These are phyloP conservation scores for Discostella pseudostelligera DNA, from an alignment of 108 stramenopile genomes.

Conservation along the genomic window DNA sequence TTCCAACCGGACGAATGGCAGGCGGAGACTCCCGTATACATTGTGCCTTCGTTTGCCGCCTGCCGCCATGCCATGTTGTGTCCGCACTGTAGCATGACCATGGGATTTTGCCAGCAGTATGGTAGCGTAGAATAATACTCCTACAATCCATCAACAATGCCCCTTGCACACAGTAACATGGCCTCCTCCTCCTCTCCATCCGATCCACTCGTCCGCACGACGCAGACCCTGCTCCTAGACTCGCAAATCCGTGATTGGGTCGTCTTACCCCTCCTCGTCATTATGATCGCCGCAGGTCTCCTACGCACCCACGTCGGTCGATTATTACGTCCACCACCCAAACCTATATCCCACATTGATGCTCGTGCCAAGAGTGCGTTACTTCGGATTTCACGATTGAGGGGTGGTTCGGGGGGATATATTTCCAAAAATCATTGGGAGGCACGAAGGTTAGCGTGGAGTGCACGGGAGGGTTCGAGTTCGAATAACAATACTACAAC, in stretches of 20 bases:
- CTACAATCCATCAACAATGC: background rate
- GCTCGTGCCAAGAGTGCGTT: slow-evolving; percentile 31
- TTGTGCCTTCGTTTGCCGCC: no score
- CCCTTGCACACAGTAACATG: background rate
- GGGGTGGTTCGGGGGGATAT: slow-evolving; percentile 18
- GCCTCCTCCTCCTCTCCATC: background rate
- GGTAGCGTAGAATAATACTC: no score
- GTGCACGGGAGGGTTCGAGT: slow-evolving; percentile 10
- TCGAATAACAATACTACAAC: background rate
- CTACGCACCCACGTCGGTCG: slow-evolving; percentile 41
- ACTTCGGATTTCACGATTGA: slow-evolving; percentile 11
- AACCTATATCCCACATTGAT: slow-evolving; percentile 11
- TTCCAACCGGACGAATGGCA: no score
- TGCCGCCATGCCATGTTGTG: no score
- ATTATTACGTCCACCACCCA: slow-evolving; percentile 27
- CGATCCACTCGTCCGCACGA: slow-evolving; percentile 6
- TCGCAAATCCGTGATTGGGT: slow-evolving; percentile 49
- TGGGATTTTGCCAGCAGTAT: no score
- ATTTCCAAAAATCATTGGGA: slow-evolving; percentile 52
- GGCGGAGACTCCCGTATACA: no score
- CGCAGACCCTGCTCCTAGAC: slow-evolving; percentile 39
- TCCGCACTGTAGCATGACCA: no score
- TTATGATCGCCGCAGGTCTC: slow-evolving; percentile 47
- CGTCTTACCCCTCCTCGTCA: slow-evolving; percentile 55
- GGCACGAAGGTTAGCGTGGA: slow-evolving; percentile 68